Conservation (phyloP, 495 filamentous ascomycete species). For the Letharia columbiana region DNA sequence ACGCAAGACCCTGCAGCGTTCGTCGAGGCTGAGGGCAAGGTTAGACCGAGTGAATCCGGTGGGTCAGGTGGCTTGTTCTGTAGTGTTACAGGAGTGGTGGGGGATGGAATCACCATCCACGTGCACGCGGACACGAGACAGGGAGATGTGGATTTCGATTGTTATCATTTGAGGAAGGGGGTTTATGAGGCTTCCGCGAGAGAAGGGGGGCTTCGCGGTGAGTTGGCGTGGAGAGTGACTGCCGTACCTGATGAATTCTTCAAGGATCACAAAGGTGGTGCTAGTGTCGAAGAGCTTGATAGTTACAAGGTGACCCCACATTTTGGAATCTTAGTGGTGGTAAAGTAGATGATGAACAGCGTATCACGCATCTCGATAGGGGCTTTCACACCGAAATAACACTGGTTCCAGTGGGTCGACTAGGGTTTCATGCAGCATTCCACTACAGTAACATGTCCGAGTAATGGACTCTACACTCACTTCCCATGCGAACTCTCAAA, state of each 20-base stretch:
- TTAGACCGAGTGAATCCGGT: background rate
- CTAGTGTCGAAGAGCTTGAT: background rate
- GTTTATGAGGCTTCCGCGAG: slow-evolving; percentile 21
- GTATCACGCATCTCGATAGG: background rate
- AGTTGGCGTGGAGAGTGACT: slow-evolving; percentile 15
- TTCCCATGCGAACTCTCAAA: background rate
- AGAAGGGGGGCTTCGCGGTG: slow-evolving; percentile 17
- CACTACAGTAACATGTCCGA: background rate
- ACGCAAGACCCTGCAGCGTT: slow-evolving; percentile 18
- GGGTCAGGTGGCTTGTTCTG: background rate
- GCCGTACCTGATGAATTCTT: slow-evolving; percentile 16
- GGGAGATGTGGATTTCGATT: slow-evolving; percentile 15
- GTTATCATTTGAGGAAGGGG: slow-evolving; percentile 19
- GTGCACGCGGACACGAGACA: slow-evolving; percentile 3
- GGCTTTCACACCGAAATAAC: background rate
- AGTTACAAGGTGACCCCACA: background rate
- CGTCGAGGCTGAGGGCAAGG: slow-evolving; percentile 5
- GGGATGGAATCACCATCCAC: slow-evolving; percentile 15
- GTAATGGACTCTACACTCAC: background rate
- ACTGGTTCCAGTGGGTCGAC: background rate
- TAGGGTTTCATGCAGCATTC: background rate
- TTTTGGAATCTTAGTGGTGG: background rate
- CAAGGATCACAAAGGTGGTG: background rate
- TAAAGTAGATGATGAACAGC: background rate
- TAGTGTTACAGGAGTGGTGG: slow-evolving; percentile 14